Percentiles rank a stretch among this genome's conserved stretches.
phyloP scores from a whole-genome alignment of 2,329 filamentous ascomycete genomes.

The Xenoacremonium recifei region DNA sequence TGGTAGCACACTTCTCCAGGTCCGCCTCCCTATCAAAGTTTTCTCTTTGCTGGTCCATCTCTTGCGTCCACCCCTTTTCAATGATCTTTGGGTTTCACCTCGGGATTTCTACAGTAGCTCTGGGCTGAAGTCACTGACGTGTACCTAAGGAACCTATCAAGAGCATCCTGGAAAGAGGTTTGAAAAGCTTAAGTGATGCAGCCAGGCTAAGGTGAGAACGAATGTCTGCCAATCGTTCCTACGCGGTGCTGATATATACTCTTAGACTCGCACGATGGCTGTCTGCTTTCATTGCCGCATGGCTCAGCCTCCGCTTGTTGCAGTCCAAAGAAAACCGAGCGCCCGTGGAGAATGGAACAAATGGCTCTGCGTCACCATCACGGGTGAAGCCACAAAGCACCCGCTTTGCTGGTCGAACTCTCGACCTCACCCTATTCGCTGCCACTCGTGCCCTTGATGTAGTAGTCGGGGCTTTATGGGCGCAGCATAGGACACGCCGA shows the following conservation, averaged over 20 bases:
- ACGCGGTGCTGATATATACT: constrained; percentile 11
- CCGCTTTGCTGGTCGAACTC: constrained; percentile 64
- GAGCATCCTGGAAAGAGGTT: constrained; percentile 25
- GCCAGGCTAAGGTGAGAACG: constrained; percentile 26
- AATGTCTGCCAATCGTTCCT: constrained; percentile 2
- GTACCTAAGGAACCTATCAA: constrained; percentile 28
- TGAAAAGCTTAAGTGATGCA: constrained; percentile 21
- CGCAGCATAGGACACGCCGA: constrained; percentile 44
- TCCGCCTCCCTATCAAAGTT: constrained; percentile 31
- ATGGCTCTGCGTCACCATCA: constrained; percentile 27
- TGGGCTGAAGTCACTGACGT: constrained; percentile 11
- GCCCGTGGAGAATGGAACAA: constrained; percentile 39
- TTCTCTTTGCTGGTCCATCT: not conserved
- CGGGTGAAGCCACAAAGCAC: constrained; percentile 23
- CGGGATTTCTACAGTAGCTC: too few species aligned
- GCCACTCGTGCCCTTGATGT: constrained; percentile 71
- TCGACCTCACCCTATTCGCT: constrained; percentile 82
- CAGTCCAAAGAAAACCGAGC: constrained; percentile 52
- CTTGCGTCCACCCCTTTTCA: not conserved
- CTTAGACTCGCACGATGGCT: constrained; percentile 55
- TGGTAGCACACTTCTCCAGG: constrained; percentile 61
- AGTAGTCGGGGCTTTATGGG: constrained; percentile 65
- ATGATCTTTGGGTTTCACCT: too few species aligned
- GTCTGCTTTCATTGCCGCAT: constrained; percentile 58
- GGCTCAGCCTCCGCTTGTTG: constrained; percentile 55